Conservation (phyloP, 257 asterid genomes). For the Mentha longifolia region DNA sequence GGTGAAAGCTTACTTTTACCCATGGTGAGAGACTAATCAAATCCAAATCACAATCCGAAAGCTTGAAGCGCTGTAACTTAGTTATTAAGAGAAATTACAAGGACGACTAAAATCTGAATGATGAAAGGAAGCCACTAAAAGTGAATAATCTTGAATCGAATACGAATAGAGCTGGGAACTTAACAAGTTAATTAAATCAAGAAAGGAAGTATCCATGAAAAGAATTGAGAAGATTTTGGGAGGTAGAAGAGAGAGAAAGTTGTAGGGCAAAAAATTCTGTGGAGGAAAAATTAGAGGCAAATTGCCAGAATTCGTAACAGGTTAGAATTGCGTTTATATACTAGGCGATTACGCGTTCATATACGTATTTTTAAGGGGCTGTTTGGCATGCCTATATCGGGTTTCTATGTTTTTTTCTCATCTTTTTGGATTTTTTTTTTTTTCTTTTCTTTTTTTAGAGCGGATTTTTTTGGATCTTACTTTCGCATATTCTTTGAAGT, state of each 20-base stretch:
- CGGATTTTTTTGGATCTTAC: background rate
- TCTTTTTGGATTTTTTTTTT: no score
- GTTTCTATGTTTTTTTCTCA: no score
- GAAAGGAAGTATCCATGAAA: conserved; percentile 48
- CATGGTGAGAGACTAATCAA: conserved; percentile 51
- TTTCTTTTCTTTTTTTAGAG: no score
- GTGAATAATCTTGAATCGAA: conserved; percentile 37
- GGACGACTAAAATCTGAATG: conserved; percentile 50
- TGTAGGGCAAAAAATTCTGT: background rate
- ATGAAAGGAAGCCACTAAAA: conserved; percentile 44
- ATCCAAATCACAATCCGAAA: conserved; percentile 26
- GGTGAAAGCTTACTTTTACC: conserved; percentile 69
- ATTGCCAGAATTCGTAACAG: conserved; percentile 8
- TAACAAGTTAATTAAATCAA: conserved; percentile 40
- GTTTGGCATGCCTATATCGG: conserved; percentile 20
- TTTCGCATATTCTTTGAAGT: background rate
- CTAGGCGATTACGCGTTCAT: background rate
- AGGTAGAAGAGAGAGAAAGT: conserved; percentile 11
- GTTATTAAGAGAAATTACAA: conserved; percentile 45
- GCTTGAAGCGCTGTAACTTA: background rate
- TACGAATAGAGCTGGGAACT: conserved; percentile 28
- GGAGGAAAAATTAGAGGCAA: conserved; percentile 15
- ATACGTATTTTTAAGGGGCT: background rate
- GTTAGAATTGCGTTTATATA: background rate
- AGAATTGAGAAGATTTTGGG: background rate